Conservation (phyloP, 495 filamentous ascomycete genomes). For the Staphylotrichum tortipilum region DNA sequence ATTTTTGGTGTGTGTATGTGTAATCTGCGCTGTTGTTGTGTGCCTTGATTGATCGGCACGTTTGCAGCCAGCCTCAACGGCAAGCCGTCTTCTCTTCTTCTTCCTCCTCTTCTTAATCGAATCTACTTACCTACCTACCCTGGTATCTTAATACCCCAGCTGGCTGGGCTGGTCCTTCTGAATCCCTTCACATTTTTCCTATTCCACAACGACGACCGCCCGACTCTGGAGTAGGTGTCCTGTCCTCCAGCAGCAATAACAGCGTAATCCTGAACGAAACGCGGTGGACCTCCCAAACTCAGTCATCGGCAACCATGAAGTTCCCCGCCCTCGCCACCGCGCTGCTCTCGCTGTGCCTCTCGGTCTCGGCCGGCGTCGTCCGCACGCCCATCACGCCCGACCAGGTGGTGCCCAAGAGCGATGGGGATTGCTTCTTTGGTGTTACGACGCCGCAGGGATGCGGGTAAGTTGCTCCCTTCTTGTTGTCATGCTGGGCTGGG, state of each 20-base stretch:
- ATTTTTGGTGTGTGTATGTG: not conserved
- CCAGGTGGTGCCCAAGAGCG: slow-evolving; percentile 33
- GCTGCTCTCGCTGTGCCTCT: slow-evolving; percentile 29
- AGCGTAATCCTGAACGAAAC: no score
- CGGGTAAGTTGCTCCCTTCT: slow-evolving; percentile 26
- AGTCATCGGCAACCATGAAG: slow-evolving; percentile 31
- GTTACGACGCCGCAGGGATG: slow-evolving; percentile 40
- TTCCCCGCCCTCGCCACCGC: slow-evolving; percentile 25
- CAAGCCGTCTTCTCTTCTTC: not conserved
- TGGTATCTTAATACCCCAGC: no score
- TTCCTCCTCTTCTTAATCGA: not conserved
- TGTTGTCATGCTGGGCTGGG: not conserved
- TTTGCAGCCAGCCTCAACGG: not conserved
- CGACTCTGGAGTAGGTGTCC: no score
- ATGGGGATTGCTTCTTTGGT: slow-evolving; percentile 42
- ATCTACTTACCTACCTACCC: no score
- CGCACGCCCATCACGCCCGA: slow-evolving; percentile 36
- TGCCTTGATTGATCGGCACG: not conserved
- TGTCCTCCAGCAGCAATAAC: no score
- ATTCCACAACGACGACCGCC: no score
- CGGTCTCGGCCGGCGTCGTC: slow-evolving; percentile 42
- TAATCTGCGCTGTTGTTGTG: not conserved
- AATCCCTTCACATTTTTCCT: slow-evolving; percentile 3
- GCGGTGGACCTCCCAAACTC: no score
- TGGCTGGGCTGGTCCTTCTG: slow-evolving; percentile 24